Evolutionary conservation across 805 yeast species (phyloP).

Genomic region (Kazachstania psychrophila): DNA sequence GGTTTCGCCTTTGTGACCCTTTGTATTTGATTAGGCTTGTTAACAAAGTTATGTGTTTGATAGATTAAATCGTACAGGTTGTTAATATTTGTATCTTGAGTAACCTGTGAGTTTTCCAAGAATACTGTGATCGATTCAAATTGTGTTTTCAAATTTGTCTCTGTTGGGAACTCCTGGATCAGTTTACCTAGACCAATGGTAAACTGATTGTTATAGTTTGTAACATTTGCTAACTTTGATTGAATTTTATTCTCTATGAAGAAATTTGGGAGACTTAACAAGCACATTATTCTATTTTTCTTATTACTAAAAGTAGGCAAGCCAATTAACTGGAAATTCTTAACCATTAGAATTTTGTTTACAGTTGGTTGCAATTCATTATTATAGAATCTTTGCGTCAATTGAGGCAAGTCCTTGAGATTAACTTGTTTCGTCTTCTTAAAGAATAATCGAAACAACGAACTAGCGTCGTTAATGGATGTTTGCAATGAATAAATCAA

Average conservation of each 20-base stretch:
- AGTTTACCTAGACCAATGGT: slow-evolving; percentile 17
- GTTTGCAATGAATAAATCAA: slow-evolving; percentile 19
- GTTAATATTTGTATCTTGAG: not conserved
- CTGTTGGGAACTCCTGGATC: slow-evolving; percentile 4
- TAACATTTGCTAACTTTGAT: slow-evolving; percentile 4
- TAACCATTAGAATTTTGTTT: slow-evolving; percentile 4
- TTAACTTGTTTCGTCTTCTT: slow-evolving; percentile 3
- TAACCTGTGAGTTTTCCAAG: not conserved
- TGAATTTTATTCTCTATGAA: slow-evolving; percentile 16
- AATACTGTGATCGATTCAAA: not conserved
- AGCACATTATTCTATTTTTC: not conserved
- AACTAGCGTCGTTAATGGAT: slow-evolving; percentile 1
- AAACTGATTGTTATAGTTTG: slow-evolving; percentile 6
- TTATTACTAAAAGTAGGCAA: not conserved
- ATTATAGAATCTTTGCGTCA: not conserved
- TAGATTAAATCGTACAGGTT: slow-evolving; percentile 6
- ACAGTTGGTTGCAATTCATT: slow-evolving; percentile 6
- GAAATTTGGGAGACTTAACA: slow-evolving; percentile 11
- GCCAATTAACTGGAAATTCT: slow-evolving; percentile 8
- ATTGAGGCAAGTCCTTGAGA: not conserved
- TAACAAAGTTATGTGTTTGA: slow-evolving; percentile 5
- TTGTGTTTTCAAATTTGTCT: not conserved
- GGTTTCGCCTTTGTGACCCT: slow-evolving; percentile 29
- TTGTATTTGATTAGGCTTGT: slow-evolving; percentile 1
- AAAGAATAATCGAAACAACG: slow-evolving; percentile 4